Evolutionary conservation across 2,329 filamentous ascomycete genomes (phyloP).

Genomic region (Fusarium torreyae): DNA sequence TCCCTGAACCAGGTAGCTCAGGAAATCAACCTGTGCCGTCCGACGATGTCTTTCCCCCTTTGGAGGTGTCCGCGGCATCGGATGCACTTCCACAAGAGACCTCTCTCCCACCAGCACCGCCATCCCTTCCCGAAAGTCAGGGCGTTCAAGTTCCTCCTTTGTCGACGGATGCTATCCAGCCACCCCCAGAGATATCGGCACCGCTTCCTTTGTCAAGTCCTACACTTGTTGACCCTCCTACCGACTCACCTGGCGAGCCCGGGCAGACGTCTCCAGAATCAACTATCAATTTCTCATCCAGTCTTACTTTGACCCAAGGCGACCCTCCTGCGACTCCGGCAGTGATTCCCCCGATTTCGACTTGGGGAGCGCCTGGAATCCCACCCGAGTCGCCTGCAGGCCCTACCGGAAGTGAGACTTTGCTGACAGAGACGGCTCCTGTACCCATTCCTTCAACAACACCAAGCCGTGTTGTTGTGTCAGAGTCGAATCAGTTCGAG

Average conservation of each 20-base stretch:
- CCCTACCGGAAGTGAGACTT: slow-evolving; percentile 16
- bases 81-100: slow-evolving; percentile 10
- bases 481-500: slow-evolving; percentile 45
- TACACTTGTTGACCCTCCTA: not conserved
- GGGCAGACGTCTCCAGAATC: not conserved
- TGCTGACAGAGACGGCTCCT: slow-evolving; percentile 41
- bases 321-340: slow-evolving; percentile 2
- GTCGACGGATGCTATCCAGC: not conserved
- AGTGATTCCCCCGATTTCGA: slow-evolving; percentile 1
- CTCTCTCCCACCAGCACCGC: not conserved
- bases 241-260: not conserved
- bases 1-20: slow-evolving; percentile 20
- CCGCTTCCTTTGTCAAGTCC: not conserved
- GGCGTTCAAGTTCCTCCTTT: slow-evolving; percentile 2
- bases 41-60: not conserved
- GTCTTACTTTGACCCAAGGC: slow-evolving; percentile 1
- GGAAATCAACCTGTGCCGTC: slow-evolving; percentile 10
- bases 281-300: slow-evolving; percentile 5
- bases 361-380: slow-evolving; percentile 2
- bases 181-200: not conserved
- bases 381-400: slow-evolving; percentile 1
- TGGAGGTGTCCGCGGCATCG: slow-evolving; percentile 25
- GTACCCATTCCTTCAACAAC: slow-evolving; percentile 43
- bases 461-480: slow-evolving; percentile 49
- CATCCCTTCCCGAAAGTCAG: slow-evolving; percentile 1